Evolutionary conservation across 345 rosid genomes (phyloP), one percentile per base, ranked within the genome.

Genomic region (Melaleuca quinquenervia): DNA sequence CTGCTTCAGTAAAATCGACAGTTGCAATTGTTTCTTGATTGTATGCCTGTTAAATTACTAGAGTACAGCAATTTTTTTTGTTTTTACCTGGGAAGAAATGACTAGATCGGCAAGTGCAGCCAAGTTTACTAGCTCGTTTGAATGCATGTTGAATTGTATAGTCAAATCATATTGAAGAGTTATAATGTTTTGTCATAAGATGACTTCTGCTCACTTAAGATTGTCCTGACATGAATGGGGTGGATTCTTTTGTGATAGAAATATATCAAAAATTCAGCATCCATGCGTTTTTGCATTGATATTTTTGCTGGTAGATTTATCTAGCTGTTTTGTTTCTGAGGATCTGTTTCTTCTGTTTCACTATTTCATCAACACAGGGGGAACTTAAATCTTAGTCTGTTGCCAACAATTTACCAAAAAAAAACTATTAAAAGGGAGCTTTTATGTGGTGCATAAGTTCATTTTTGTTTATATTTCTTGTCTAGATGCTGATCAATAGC

Each of bases 361-460:
- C 29, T 58, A 16, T 56, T 70, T 70, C 45, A 70, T 75, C 52
- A 14, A 82, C 64, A 60, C 97, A 98, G 99, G 95, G 99, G 99
- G 49, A 94, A 91, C 86, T 92, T 98, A 87, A 95, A 91, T 89
- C 95, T 98, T 48, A 88, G 90, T 18, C 88, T 96, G 41, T 88
- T 98, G 92, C 99, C 99, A 85, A 90, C 98, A n/a, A n/a, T n/a
- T n/a, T n/a, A n/a, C n/a, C n/a, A n/a, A n/a, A n/a, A n/a, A n/a
- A 32, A 48, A 82, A 50, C 52, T 24, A 24, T 48, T 12, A 16
- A 49, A 50, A 7, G 21, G 53, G 53, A 50, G 53, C 26, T 26
- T 29, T 82, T 50, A 41, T 82, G 51, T 50, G 36, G 22, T 5
- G n/a, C 45, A 5, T 52, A 52, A 82, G 26, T 82, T 52, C 48